These are phyloP conservation scores for Spergularia marina DNA, from an alignment of 148 eudicot species.

Conservation along the genomic window DNA sequence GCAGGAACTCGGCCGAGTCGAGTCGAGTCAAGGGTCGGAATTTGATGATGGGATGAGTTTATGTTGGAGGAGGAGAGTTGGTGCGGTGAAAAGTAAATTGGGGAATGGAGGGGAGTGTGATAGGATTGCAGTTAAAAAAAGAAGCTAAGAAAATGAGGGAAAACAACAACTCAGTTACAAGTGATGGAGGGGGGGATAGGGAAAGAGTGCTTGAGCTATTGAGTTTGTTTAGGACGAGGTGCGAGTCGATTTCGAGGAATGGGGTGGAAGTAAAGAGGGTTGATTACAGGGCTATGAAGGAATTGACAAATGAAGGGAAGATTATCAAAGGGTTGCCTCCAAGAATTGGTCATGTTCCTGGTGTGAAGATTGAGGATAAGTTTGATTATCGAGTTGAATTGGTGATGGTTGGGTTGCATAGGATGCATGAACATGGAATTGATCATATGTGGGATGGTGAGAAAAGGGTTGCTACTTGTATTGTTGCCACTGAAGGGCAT, in stretches of 20 bases:
- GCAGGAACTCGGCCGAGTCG: neutral
- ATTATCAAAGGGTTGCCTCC: neutral
- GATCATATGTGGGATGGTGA: constrained; percentile 35
- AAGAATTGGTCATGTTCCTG: constrained; percentile 22
- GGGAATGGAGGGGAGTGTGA: neutral
- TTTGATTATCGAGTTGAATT: constrained; percentile 45
- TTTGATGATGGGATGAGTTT: neutral
- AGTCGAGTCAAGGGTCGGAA: neutral
- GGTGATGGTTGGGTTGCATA: constrained; percentile 48
- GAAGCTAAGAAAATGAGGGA: neutral
- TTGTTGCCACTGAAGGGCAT: constrained; percentile 46
- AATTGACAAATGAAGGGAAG: constrained; percentile 9
- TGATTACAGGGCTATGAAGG: constrained; percentile 14
- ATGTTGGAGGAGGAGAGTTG: constrained; percentile 10
- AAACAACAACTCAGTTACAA: neutral
- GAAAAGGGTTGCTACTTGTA: constrained; percentile 36
- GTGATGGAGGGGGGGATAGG: constrained; percentile 1
- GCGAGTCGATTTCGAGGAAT: constrained; percentile 10
- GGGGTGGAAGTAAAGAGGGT: neutral
- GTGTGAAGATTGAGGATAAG: constrained; percentile 49
- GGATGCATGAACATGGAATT: constrained; percentile 34
- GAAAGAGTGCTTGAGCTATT: constrained; percentile 7
- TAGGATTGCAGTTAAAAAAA: constrained; percentile 2
- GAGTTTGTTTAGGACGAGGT: constrained; percentile 16
- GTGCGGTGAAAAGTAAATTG: constrained; percentile 14